Conservation (phyloP, 352 stramenopile genomes). For the Pythium rishiriense region DNA sequence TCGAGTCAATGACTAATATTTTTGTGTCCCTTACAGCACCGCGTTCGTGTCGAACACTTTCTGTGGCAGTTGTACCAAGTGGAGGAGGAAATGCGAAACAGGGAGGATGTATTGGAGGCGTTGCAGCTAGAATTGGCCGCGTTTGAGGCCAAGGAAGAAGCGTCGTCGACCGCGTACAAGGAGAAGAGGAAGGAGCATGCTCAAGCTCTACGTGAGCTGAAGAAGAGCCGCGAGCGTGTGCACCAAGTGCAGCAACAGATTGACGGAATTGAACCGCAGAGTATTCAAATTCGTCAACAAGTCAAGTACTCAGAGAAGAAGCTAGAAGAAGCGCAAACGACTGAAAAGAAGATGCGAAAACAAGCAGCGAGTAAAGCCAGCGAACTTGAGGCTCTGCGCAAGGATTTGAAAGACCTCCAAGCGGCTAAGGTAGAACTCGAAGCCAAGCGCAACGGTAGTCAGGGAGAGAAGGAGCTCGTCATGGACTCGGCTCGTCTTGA, state of each 20-base stretch:
- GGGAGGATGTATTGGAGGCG: constrained; percentile 72
- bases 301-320: constrained; percentile 82
- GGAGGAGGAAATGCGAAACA: constrained; percentile 84
- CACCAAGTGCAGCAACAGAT: constrained; percentile 85
- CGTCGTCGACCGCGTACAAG: constrained; percentile 43
- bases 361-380: constrained; percentile 81
- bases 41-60: constrained; percentile 91
- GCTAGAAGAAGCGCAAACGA: constrained; percentile 48
- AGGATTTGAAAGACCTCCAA: constrained; percentile 66
- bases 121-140: constrained; percentile 45
- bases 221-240: constrained; percentile 63
- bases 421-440: constrained; percentile 61
- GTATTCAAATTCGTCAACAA: constrained; percentile 88
- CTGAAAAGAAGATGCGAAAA: constrained; percentile 61
- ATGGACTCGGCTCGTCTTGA: constrained; percentile 66
- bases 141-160: constrained; percentile 53
- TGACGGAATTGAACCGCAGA: constrained; percentile 69
- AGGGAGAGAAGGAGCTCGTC: constrained; percentile 54
- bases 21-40: constrained; percentile 36
- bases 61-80: constrained; percentile 97
- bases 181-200: constrained; percentile 79
- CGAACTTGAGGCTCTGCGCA: constrained; percentile 83
- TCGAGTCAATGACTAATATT: background rate
- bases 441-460: constrained; percentile 35
- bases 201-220: constrained; percentile 54